Evolutionary conservation across 2,329 filamentous ascomycete species (phyloP).

Genomic region (Leptographium radiaticola): DNA sequence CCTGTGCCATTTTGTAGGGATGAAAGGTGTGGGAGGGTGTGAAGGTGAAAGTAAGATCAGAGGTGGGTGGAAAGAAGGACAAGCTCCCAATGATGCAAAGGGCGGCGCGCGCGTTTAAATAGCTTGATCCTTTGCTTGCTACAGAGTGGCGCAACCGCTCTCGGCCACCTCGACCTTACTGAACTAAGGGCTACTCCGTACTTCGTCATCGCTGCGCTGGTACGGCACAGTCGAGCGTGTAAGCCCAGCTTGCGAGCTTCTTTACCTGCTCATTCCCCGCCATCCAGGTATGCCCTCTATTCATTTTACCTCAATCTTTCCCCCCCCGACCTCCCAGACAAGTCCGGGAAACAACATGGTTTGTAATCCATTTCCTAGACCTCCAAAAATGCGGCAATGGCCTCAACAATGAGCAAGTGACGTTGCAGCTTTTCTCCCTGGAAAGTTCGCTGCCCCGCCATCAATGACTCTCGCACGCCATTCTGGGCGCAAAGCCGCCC

Average conservation of each 20-base stretch:
- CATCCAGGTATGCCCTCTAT: no score
- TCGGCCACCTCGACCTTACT: background rate
- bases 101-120: background rate
- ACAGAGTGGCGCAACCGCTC: background rate
- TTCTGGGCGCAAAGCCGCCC: conserved; percentile 2
- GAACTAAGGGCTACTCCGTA: no score
- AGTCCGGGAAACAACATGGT: no score
- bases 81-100: background rate
- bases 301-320: no score
- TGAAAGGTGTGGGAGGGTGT: background rate
- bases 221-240: no score
- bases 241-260: no score
- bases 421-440: background rate
- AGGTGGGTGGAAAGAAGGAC: background rate
- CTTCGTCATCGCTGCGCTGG: no score
- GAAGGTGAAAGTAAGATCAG: background rate
- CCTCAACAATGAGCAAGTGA: background rate
- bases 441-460: background rate
- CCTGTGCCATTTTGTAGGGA: conserved; percentile 19
- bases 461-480: background rate
- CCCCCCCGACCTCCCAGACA: no score
- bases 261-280: no score
- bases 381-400: background rate
- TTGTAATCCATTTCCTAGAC: no score
- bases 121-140: background rate